Evolutionary conservation across 176 grass and related monocot genomes (phyloP).

Genomic region (Ensete glaucum): DNA sequence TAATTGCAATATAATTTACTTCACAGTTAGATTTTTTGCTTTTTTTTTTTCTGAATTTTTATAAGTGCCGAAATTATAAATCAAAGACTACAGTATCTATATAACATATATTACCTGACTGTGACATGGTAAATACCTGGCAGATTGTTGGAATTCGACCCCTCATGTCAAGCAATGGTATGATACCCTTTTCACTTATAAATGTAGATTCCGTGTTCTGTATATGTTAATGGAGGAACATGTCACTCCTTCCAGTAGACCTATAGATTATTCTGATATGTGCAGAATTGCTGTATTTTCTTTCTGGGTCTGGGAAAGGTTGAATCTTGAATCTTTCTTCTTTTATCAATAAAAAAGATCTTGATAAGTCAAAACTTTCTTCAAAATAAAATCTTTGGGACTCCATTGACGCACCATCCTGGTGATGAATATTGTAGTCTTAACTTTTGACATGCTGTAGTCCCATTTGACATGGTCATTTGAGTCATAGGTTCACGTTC

Average conservation of each 20-base stretch:
- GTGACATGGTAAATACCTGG: constrained; percentile 12
- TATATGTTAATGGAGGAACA: not conserved
- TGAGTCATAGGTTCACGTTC: not conserved
- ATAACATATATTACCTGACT: not conserved
- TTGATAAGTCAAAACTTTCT: not conserved
- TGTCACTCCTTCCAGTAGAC: not conserved
- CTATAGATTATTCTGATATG: not conserved
- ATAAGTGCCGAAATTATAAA: not conserved
- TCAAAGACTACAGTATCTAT: not conserved
- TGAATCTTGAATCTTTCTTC: not conserved
- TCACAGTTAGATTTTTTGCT: not conserved
- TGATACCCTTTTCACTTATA: not conserved
- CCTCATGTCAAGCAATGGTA: constrained; percentile 90
- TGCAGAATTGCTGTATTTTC: not conserved
- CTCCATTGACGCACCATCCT: not conserved
- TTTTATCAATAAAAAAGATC: not conserved
- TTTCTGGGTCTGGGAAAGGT: not conserved
- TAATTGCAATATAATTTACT: not conserved
- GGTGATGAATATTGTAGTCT: not conserved
- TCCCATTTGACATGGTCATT: not conserved
- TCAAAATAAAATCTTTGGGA: not conserved
- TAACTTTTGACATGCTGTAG: not conserved
- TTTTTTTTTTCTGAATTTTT: not conserved
- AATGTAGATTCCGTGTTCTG: not conserved
- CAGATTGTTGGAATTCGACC: constrained; percentile 88